phyloP scores from a whole-genome alignment of 2,329 filamentous ascomycete species.

The Aureobasidium sp. region DNA sequence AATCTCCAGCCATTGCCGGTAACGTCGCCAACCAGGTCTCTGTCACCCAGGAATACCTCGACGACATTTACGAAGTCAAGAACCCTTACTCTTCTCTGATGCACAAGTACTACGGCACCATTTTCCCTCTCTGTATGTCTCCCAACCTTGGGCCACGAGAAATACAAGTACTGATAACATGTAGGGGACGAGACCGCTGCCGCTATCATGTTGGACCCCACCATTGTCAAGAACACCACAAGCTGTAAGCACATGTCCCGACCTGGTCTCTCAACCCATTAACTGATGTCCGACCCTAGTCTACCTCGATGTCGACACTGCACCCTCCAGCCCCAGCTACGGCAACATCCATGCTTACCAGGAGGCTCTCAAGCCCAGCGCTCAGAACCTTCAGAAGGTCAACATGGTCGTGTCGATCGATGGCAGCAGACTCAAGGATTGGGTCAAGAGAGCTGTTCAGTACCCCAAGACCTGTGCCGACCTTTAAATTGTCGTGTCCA shows the following conservation, averaged over 20 bases:
- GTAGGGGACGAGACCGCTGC: slow-evolving; percentile 38
- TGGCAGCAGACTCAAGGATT: slow-evolving; percentile 26
- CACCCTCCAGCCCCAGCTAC: slow-evolving; percentile 33
- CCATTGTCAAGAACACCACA: slow-evolving; percentile 31
- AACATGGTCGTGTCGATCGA: slow-evolving; percentile 35
- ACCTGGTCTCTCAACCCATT: neutral
- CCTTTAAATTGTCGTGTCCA: neutral
- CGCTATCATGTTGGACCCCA: slow-evolving; percentile 32
- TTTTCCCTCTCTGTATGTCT: slow-evolving; percentile 30
- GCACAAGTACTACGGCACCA: slow-evolving; percentile 30
- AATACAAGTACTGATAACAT: neutral
- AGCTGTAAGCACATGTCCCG: slow-evolving; percentile 20
- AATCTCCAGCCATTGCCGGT: slow-evolving; percentile 29
- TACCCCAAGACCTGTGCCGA: slow-evolving; percentile 16
- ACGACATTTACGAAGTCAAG: slow-evolving; percentile 30
- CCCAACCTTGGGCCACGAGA: neutral
- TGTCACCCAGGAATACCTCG: slow-evolving; percentile 31
- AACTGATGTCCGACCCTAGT: slow-evolving; percentile 18
- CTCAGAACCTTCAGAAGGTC: slow-evolving; percentile 28
- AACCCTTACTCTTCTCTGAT: slow-evolving; percentile 33
- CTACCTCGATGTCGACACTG: slow-evolving; percentile 36
- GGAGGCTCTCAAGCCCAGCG: slow-evolving; percentile 28
- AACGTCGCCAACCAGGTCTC: slow-evolving; percentile 42
- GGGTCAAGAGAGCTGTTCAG: slow-evolving; percentile 31
- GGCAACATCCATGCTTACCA: slow-evolving; percentile 38